Base-by-base conservation (phyloP, 2,329 filamentous ascomycete species). In the Microcyclospora tardicrescens region DNA sequence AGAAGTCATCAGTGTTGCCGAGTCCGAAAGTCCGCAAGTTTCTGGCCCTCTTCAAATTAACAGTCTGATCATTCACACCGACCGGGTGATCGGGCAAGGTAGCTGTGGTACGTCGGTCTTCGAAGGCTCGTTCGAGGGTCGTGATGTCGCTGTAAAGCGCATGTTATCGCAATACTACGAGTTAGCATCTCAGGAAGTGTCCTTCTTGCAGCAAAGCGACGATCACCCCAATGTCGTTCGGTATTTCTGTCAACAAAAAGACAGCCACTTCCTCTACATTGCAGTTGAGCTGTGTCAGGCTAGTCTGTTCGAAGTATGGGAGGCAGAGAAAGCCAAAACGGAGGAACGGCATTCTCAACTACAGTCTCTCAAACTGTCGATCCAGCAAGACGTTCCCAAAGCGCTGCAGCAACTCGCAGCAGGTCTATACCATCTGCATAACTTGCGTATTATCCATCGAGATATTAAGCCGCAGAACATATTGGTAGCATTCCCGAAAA, bases 401-500 rank as follows among this genome's bases (percentile, higher is more conserved):
- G 78, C 93, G 2, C 65, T 98, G 29, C 81, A 85, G 42, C 91
- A 98, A 58, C 86, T 98, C 43, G 84, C 87, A 2, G 81, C 83
- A 40, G 91, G 91, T 28, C 74, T 98, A 24, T 79, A 80, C 41
- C 87, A 96, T 60, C 68, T 98, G 9, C 91, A 98, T 61, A 81
- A 79, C 13, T 71, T 96, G 33, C 82, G 91, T 43, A 95, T 98
- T 54, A 93, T 98, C 2, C 91, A 98, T 59, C 83, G 91, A 38
- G 91, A 98, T 56, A 74, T 98, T 53, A 98, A 98, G 59, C 91
- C 91, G 1, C 91, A 98, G 54, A 98, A 98, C 51, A 96, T 98
- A 36, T 70, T 98, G 1, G 86, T 96, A 42, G 74, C 76, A 16
- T 72, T 73, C 44, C 75, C 76, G 1, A 73, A 75, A 41, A 78